A percentile compares a stretch with the other conserved stretches of the same genome.
These are phyloP conservation scores for Arachnopeziza araneosa DNA, from an alignment of 2,329 filamentous ascomycete species.

Conservation along the genomic window DNA sequence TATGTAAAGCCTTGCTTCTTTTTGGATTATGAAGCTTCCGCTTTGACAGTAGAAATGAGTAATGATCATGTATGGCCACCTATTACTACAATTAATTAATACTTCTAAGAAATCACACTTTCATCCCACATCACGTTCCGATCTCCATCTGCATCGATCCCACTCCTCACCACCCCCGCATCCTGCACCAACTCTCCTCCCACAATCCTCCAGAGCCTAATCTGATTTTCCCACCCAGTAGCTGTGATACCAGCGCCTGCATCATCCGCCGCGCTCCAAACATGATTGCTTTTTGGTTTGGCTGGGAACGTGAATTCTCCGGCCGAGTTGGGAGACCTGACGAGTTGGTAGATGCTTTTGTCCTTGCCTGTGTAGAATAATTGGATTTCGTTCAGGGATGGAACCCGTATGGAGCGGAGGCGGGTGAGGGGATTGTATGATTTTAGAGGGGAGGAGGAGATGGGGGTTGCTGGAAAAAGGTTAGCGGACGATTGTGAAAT, in stretches of 20 bases:
- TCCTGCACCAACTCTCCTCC: slow-evolving; percentile 13
- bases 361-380: slow-evolving; percentile 23
- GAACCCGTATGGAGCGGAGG: slow-evolving; percentile 14
- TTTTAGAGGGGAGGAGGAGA: slow-evolving; percentile 7
- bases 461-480: not conserved
- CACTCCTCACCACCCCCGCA: too few relatives aligned
- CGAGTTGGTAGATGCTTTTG: slow-evolving; percentile 17
- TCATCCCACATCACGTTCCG: too few relatives aligned
- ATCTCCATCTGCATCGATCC: too few relatives aligned
- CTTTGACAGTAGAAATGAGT: too few relatives aligned
- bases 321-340: slow-evolving; percentile 12
- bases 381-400: slow-evolving; percentile 14
- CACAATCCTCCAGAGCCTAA: slow-evolving; percentile 14
- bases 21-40: too few relatives aligned
- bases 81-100: too few relatives aligned
- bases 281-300: slow-evolving; percentile 12
- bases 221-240: slow-evolving; percentile 18
- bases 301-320: slow-evolving; percentile 8
- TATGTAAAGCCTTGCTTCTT: too few relatives aligned
- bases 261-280: slow-evolving; percentile 18
- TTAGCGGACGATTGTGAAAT: not conserved
- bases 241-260: slow-evolving; percentile 18
- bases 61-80: too few relatives aligned
- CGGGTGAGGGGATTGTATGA: slow-evolving; percentile 19
- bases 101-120: too few relatives aligned